These are phyloP conservation scores for Eucalyptus coolabah DNA, from an alignment of 345 rosid species.

Conservation along the genomic window DNA sequence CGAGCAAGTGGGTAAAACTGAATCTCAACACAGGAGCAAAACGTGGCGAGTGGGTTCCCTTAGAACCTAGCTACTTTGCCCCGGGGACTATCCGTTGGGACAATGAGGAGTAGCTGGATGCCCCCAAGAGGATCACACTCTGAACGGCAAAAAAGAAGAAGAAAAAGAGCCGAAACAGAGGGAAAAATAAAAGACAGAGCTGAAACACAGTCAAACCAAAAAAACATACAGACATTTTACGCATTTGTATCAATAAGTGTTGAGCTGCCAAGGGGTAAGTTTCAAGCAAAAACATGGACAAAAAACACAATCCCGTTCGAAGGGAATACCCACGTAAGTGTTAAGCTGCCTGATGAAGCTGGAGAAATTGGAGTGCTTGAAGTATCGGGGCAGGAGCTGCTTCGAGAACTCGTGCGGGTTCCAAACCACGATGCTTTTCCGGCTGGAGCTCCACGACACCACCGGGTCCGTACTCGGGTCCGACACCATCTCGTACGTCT, in stretches of 20 bases:
- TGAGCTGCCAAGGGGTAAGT: background rate
- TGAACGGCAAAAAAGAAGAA: background rate
- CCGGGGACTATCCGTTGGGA: background rate
- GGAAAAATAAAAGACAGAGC: background rate
- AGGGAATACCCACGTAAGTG: constrained; percentile 29
- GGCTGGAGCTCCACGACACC: constrained; percentile 17
- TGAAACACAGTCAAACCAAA: background rate
- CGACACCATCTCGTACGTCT: background rate
- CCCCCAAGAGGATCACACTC: background rate
- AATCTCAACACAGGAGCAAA: background rate
- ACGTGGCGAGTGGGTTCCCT: background rate
- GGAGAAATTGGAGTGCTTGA: constrained; percentile 64
- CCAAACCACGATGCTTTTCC: constrained; percentile 43
- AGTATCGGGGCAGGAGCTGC: constrained; percentile 40
- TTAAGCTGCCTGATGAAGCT: constrained; percentile 65
- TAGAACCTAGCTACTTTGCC: background rate
- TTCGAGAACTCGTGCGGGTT: constrained; percentile 26
- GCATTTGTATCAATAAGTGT: no score
- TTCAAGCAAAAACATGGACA: background rate
- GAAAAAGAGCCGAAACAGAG: background rate
- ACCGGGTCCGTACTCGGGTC: background rate
- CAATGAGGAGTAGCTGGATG: background rate
- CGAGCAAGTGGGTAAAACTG: background rate
- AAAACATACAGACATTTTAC: background rate
- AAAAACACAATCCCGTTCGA: background rate